These are phyloP conservation scores for Neopestalotiopsis sp. DNA, from an alignment of 2,329 filamentous ascomycete species.

Conservation along the genomic window DNA sequence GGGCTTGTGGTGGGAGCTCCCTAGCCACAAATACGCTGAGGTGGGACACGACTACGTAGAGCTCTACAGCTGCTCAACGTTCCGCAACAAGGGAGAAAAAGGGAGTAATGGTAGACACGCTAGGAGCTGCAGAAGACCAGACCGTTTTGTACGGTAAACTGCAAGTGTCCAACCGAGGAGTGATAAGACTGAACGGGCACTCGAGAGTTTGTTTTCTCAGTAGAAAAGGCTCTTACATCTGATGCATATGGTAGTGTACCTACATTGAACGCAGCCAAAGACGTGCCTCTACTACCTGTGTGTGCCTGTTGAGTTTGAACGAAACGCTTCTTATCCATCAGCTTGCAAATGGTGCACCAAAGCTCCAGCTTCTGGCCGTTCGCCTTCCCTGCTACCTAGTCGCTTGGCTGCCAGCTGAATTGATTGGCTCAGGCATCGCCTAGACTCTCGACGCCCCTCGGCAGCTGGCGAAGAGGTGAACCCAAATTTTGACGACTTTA, in stretches of 20 bases:
- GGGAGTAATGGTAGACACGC: background rate
- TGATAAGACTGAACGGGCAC: too few relatives aligned
- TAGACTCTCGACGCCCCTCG: background rate
- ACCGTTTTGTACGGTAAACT: background rate
- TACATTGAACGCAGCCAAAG: background rate
- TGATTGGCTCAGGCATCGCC: background rate
- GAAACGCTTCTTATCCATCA: background rate
- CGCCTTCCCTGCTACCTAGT: background rate
- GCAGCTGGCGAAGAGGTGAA: background rate
- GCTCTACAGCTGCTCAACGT: too few relatives aligned
- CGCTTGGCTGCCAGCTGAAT: background rate
- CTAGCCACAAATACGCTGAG: conserved; percentile 2
- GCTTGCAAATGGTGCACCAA: background rate
- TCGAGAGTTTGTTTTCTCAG: background rate
- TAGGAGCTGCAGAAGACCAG: too few relatives aligned
- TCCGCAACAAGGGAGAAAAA: background rate
- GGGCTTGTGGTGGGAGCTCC: background rate
- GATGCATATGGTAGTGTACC: background rate
- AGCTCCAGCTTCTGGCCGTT: background rate
- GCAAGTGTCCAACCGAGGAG: background rate
- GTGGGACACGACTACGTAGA: background rate
- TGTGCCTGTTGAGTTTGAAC: background rate
- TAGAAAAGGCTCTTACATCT: background rate
- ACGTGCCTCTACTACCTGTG: background rate
- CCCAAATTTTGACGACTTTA: background rate